These are phyloP conservation scores for Carpinus viminea DNA, from an alignment of 306 rosid species.

Conservation along the genomic window DNA sequence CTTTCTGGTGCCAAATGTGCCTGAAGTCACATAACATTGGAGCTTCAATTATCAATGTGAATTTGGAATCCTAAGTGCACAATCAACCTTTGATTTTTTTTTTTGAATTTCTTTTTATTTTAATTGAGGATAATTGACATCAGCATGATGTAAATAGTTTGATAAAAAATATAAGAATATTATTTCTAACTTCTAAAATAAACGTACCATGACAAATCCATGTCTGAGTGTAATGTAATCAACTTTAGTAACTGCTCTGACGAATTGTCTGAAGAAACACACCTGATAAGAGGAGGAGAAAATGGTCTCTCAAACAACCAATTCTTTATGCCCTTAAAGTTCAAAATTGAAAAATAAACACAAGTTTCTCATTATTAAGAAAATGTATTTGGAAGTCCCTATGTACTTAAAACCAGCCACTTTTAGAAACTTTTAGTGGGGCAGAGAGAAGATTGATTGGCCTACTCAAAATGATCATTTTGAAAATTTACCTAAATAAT, in stretches of 20 bases:
- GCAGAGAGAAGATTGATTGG: neutral
- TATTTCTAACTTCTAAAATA: too few species aligned
- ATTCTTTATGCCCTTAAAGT: neutral
- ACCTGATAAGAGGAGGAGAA: slow-evolving; percentile 39
- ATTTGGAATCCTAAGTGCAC: neutral
- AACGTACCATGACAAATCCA: slow-evolving; percentile 78
- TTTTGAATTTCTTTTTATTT: too few species aligned
- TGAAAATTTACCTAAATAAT: too few species aligned
- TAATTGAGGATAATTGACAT: too few species aligned
- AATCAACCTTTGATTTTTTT: too few species aligned
- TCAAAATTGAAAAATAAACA: neutral
- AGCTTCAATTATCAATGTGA: neutral
- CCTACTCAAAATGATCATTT: too few species aligned
- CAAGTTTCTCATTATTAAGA: neutral
- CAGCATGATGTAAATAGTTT: too few species aligned
- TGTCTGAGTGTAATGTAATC: slow-evolving; percentile 78
- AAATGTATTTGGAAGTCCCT: neutral
- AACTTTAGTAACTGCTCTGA: slow-evolving; percentile 60
- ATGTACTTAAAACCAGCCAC: too few species aligned
- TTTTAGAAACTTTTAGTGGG: too few species aligned
- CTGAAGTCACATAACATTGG: slow-evolving; percentile 39
- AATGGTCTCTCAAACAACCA: neutral
- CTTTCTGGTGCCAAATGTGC: slow-evolving; percentile 79
- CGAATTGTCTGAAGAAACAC: slow-evolving; percentile 86
- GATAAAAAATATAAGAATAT: too few species aligned